phyloP scores from a whole-genome alignment of 1,284 basidiomycete genomes.

The Cerioporus squamosus region DNA sequence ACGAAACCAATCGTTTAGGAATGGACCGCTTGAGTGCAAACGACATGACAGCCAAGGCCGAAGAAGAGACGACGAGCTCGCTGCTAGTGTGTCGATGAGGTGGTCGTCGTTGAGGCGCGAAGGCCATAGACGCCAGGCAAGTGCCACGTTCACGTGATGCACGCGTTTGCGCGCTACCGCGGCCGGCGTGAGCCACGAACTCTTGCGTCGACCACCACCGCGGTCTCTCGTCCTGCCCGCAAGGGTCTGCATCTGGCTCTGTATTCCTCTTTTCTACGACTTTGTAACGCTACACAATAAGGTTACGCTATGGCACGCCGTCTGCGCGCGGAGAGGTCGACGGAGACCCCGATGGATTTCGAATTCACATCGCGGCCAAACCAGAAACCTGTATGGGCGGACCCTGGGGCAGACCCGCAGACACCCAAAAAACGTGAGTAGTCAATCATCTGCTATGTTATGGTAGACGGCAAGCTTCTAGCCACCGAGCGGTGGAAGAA shows the following conservation, averaged over 20 bases:
- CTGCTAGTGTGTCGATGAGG: background rate
- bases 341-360: constrained; percentile 83
- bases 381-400: constrained; percentile 62
- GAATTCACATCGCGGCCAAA: constrained; percentile 62
- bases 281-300: background rate
- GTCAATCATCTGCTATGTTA: too few relatives aligned
- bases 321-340: constrained; percentile 48
- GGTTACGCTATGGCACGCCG: constrained; percentile 17
- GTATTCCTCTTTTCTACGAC: background rate
- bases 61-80: background rate
- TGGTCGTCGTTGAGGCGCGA: background rate
- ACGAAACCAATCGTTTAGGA: constrained; percentile 1
- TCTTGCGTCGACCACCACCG: constrained; percentile 18
- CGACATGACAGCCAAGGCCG: constrained; percentile 6
- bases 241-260: background rate
- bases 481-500: background rate
- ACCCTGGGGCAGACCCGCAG: constrained; percentile 43
- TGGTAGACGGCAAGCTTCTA: too few relatives aligned
- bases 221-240: background rate
- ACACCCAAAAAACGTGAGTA: constrained; percentile 70
- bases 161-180: constrained; percentile 30
- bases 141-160: constrained; percentile 34
- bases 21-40: constrained; percentile 17
- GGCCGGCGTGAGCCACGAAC: constrained; percentile 16
- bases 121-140: constrained; percentile 9